Conservation (phyloP, 257 asterid genomes). For the Nyctanthes arbortristis region DNA sequence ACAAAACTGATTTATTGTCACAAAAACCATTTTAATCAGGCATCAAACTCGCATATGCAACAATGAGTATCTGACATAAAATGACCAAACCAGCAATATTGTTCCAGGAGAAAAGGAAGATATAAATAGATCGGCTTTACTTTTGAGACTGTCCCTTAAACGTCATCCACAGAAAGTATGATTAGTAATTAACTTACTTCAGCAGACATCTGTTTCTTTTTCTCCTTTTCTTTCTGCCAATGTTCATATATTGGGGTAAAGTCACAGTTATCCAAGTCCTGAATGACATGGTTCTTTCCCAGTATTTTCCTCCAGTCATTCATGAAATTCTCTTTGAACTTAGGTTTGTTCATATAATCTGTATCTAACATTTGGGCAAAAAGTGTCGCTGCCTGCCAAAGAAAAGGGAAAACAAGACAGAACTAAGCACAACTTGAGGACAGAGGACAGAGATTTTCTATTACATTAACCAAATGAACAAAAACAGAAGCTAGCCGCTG, state of each 20-base stretch:
- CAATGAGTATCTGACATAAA: background rate
- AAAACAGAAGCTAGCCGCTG: background rate
- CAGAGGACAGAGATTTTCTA: background rate
- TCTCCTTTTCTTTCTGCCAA: conserved; percentile 94
- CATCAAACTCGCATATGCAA: conserved; percentile 3
- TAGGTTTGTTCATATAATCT: conserved; percentile 78
- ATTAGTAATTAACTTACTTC: conserved; percentile 63
- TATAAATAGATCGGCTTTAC: conserved; percentile 2
- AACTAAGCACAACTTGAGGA: conserved; percentile 12
- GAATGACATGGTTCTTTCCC: conserved; percentile 84
- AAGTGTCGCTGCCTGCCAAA: conserved; percentile 91
- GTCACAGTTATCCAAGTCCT: conserved; percentile 82
- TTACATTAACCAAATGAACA: background rate
- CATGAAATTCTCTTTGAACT: conserved; percentile 88
- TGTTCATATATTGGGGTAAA: conserved; percentile 89
- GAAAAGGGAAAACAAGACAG: background rate
- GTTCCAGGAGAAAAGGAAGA: conserved; percentile 19
- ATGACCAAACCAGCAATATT: conserved; percentile 16
- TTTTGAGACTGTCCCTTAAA: conserved; percentile 13
- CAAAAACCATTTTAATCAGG: conserved; percentile 3
- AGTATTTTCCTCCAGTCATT: conserved; percentile 87
- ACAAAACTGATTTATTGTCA: background rate
- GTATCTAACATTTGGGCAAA: conserved; percentile 92
- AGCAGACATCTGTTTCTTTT: conserved; percentile 85
- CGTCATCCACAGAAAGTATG: background rate